Base-by-base conservation (phyloP, 176 grass and related monocot species). In the Avena insularis region DNA sequence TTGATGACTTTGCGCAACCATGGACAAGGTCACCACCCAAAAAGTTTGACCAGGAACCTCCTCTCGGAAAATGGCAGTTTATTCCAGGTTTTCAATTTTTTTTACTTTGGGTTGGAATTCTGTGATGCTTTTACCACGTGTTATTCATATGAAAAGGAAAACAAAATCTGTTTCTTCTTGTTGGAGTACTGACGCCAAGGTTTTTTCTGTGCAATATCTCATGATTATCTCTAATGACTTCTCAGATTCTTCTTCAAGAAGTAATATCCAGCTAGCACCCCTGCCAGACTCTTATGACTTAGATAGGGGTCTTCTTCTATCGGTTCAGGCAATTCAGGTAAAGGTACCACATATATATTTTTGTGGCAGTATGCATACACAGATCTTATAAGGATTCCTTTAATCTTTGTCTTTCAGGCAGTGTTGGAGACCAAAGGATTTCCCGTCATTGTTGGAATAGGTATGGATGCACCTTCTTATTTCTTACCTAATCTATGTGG, bases 371-470 rank as follows among this genome's bases (percentile, higher is more conserved):
- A 66, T 15, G 12, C 35, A 62, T 78, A 63, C 47, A 79, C 2
- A n/a, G 45, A 76, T 84, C 63, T 72, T 40, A 67, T 12, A 69
- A 66, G 80, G 80, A 82, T 79, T 53, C 43, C 33, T 57, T 82
- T 71, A 67, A 84, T 71, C 68, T 49, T 38, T 82, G 38, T 61
- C 9, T 88, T 85, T 78, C 89, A 98, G 96, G 93, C 96, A 82
- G 92, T 98, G 76, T 89, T 98, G 90, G 96, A 94, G 93, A 98
- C 92, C 88, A 98, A 96, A 91, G 96, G 93, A 21, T 98, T 94
- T 85, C 96, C 96, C 53, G 90, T 98, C 82, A 95, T 98, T 90
- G 96, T 98, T 85, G 93, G 96, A 79, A 98, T 98, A 86, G 96
- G 96, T 93, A 93, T 83, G 4, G 45, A 35, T 86, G 66, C 65